Conservation (phyloP, 768 basidiomycete species). For the Lactifluus echinatus region DNA sequence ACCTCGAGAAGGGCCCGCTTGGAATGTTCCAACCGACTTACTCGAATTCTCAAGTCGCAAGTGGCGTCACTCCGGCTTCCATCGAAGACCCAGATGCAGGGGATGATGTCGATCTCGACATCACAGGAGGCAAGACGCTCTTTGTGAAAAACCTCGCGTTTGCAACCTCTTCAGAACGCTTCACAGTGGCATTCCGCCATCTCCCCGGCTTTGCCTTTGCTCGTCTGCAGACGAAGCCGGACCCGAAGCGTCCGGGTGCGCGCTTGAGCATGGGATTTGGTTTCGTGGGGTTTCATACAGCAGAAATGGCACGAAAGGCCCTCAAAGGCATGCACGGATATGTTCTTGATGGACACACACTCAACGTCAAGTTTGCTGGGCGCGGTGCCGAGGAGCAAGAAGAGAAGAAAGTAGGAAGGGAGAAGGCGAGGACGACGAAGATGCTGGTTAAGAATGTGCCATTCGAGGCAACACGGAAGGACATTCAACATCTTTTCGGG, state of each 20-base stretch:
- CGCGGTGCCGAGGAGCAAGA: constrained; percentile 59
- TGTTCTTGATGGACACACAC: constrained; percentile 76
- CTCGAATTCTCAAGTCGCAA: constrained; percentile 6
- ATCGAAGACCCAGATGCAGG: constrained; percentile 30
- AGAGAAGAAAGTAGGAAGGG: constrained; percentile 31
- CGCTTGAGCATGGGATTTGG: constrained; percentile 93
- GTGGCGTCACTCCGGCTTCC: constrained; percentile 18
- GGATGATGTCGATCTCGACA: constrained; percentile 33
- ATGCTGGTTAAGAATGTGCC: constrained; percentile 98
- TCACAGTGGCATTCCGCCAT: constrained; percentile 59
- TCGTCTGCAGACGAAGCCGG: constrained; percentile 83
- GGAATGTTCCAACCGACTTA: constrained; percentile 57
- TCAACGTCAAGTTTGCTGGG: constrained; percentile 82
- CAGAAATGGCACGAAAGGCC: constrained; percentile 64
- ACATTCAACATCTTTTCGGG: constrained; percentile 85
- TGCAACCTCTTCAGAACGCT: constrained; percentile 69
- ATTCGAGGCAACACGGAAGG: constrained; percentile 92
- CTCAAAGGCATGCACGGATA: constrained; percentile 72
- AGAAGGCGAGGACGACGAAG: constrained; percentile 64
- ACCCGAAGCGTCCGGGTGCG: constrained; percentile 57
- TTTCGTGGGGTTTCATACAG: constrained; percentile 82
- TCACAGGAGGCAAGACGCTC: constrained; percentile 70
- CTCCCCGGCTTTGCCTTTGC: constrained; percentile 81
- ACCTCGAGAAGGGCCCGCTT: constrained; percentile 86
- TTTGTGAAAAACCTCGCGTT: constrained; percentile 97